Base-by-base conservation (phyloP, 306 rosid genomes). In the Albizia julibrissin region DNA sequence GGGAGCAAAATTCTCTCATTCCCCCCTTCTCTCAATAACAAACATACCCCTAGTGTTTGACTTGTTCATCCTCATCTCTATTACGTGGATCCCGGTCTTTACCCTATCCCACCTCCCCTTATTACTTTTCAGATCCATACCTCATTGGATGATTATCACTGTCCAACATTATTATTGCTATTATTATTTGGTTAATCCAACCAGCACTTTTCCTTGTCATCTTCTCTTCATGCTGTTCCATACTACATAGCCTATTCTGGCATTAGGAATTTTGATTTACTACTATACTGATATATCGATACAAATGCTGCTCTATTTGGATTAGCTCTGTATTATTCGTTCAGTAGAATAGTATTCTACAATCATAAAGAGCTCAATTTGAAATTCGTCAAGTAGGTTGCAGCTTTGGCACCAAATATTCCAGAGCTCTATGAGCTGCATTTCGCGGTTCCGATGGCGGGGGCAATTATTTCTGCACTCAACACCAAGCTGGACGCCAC, bases 381-480 rank as follows among this genome's bases (percentile, higher is more conserved):
- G 69, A 62, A 58, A 58, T 86, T 82, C 10, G 40, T 70, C 79
- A 47, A 47, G 58, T 84, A 94, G 98, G 97, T 93, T 74, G 95
- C 80, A 16, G 92, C 89, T 42, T 72, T 93, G 82, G 92, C 95
- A 31, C 98, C 97, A 33, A 93, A 94, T 44, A 71, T 90, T 69
- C 98, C 98, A 71, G 97, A 86, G 46, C 79, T 90, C 5, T 91
- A 90, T 37, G 98, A 95, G 89, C 93, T 95, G 42, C 97, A 95
- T 79, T 93, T 90, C 80, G 88, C 89, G 13, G 89, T 84, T 78
- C 95, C 99, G 6, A 95, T 95, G 99, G 90, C 95, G 0, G 99
- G 95, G 31, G 98, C 89, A 54, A 42, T 91, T 52, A 87, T 94
- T 54, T 90, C 90, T 77, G 87, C 97, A 1, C 97, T 94, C 26